phyloP scores from a whole-genome alignment of 2,329 filamentous ascomycete genomes.

The Allantophomopsis cytisporea region DNA sequence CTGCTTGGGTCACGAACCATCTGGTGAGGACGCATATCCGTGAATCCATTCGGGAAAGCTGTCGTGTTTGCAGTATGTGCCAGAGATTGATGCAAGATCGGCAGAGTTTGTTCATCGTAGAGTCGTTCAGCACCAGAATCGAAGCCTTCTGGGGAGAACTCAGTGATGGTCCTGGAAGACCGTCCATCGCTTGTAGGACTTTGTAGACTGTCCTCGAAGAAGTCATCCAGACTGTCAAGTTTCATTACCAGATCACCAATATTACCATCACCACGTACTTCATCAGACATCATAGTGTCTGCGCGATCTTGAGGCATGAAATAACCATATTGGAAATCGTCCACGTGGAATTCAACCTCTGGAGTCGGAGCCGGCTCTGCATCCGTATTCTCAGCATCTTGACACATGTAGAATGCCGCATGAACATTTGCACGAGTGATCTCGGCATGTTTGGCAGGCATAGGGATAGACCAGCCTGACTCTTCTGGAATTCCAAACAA shows the following conservation, averaged over 20 bases:
- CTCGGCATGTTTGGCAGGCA: slow-evolving; percentile 80
- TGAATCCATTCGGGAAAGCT: slow-evolving; percentile 80
- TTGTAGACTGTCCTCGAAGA: slow-evolving; percentile 55
- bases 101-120: slow-evolving; percentile 86
- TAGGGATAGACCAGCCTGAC: slow-evolving; percentile 90
- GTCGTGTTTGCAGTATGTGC: slow-evolving; percentile 54
- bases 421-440: slow-evolving; percentile 86
- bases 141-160: slow-evolving; percentile 50
- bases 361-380: slow-evolving; percentile 57
- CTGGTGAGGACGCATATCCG: slow-evolving; percentile 49
- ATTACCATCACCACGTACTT: slow-evolving; percentile 48
- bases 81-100: slow-evolving; percentile 75
- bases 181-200: slow-evolving; percentile 45
- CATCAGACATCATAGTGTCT: slow-evolving; percentile 86
- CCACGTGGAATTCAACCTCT: slow-evolving; percentile 81
- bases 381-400: slow-evolving; percentile 44
- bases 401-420: slow-evolving; percentile 89
- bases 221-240: slow-evolving; percentile 67
- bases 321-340: slow-evolving; percentile 58
- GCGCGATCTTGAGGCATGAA: slow-evolving; percentile 54
- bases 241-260: slow-evolving; percentile 75
- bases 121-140: slow-evolving; percentile 62
- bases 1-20: slow-evolving; percentile 44
- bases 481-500: slow-evolving; percentile 94
- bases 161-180: slow-evolving; percentile 48